Conservation (phyloP, 1,139 yeast genomes). For the Debaryomycetaceae sp. region DNA sequence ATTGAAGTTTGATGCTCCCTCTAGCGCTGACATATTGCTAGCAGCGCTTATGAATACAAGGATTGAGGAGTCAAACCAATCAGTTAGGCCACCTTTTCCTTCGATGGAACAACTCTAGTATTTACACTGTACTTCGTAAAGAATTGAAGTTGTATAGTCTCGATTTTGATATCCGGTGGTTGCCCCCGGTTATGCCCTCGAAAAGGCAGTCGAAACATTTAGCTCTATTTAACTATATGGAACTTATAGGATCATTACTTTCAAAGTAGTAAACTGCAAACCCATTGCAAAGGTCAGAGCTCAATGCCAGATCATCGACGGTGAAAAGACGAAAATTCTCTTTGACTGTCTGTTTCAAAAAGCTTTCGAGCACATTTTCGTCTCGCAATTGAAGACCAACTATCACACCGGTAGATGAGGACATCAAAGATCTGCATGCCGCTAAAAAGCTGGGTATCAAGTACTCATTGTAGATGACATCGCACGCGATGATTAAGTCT, state of each 20-base stretch:
- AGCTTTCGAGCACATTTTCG: slow-evolving; percentile 46
- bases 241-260: background rate
- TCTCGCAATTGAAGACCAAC: slow-evolving; percentile 59
- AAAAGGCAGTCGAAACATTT: too few species aligned
- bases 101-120: background rate
- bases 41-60: background rate
- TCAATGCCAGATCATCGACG: slow-evolving; percentile 26
- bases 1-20: slow-evolving; percentile 12
- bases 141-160: background rate
- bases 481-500: slow-evolving; percentile 60
- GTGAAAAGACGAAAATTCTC: slow-evolving; percentile 16
- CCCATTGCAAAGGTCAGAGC: slow-evolving; percentile 31
- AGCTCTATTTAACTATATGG: too few species aligned
- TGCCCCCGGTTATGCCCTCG: background rate
- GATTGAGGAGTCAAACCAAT: slow-evolving; percentile 2
- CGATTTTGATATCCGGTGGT: background rate
- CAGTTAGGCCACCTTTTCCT: background rate
- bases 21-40: slow-evolving; percentile 23
- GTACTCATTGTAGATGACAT: slow-evolving; percentile 66
- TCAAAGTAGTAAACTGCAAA: slow-evolving; percentile 42
- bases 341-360: slow-evolving; percentile 29
- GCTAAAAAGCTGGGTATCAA: slow-evolving; percentile 50
- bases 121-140: background rate
- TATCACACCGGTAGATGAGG: slow-evolving; percentile 31
- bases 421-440: slow-evolving; percentile 36